Percentiles rank a stretch among this genome's conserved stretches.
These are phyloP conservation scores for Macrophomina tecta DNA, from an alignment of 2,329 filamentous ascomycete species.

Conservation along the genomic window DNA sequence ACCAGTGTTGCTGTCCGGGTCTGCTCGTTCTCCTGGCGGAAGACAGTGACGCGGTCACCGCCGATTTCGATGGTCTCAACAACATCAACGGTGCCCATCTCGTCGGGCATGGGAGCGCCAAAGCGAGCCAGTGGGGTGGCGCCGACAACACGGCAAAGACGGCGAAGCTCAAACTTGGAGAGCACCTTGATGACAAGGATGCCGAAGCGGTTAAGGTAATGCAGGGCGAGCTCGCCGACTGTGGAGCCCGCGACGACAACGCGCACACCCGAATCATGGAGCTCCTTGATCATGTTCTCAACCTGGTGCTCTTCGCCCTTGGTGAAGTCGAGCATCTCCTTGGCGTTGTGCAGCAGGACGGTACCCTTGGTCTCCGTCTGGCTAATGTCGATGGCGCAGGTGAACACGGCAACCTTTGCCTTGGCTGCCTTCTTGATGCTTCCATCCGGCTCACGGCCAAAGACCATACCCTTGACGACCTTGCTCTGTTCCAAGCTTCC, in stretches of 20 bases:
- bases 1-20: constrained; percentile 95
- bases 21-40: constrained; percentile 91
- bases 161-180: constrained; percentile 95
- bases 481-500: constrained; percentile 91
- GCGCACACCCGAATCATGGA: constrained; percentile 90
- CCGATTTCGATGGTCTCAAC: constrained; percentile 98
- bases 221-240: constrained; percentile 93
- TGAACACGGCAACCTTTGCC: constrained; percentile 96
- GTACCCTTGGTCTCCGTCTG: constrained; percentile 99
- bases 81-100: constrained; percentile 94
- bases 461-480: constrained; percentile 98
- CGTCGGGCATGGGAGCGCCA: constrained; percentile 98
- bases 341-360: constrained; percentile 92
- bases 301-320: constrained; percentile 95
- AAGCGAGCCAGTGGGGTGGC: constrained; percentile 95
- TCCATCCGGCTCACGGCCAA: constrained; percentile 92
- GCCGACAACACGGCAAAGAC: constrained; percentile 93
- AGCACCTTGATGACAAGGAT: constrained; percentile 96
- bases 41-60: constrained; percentile 96
- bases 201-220: constrained; percentile 96
- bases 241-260: constrained; percentile 91
- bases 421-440: constrained; percentile 84
- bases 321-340: constrained; percentile 98
- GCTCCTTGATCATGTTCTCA: constrained; percentile 89
- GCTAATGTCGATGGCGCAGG: constrained; percentile 86